phyloP scores from a whole-genome alignment of 2,329 filamentous ascomycete species.

The Endoconidiophora laricicola region DNA sequence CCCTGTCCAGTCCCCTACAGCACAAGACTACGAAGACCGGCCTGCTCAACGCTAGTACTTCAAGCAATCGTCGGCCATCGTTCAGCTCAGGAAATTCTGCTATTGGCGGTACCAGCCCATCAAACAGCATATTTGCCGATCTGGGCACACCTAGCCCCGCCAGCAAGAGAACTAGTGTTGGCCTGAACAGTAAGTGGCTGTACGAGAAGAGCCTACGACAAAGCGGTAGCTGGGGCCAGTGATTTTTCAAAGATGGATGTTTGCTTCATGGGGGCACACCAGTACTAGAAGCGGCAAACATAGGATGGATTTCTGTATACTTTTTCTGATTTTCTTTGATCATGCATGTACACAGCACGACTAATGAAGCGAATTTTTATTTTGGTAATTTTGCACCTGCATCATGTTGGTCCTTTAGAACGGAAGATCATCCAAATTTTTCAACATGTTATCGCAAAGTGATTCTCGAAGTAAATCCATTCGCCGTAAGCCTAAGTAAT shows the following conservation, averaged over 20 bases:
- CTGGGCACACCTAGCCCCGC: constrained; percentile 54
- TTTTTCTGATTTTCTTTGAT: too few species aligned
- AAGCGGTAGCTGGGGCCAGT: constrained; percentile 26
- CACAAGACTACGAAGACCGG: constrained; percentile 11
- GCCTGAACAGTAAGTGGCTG: constrained; percentile 83
- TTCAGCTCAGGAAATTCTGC: constrained; percentile 41
- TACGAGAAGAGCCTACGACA: constrained; percentile 64
- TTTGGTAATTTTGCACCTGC: too few species aligned
- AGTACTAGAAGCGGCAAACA: too few species aligned
- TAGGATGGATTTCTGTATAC: too few species aligned
- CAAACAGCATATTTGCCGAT: constrained; percentile 34
- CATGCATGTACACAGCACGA: too few species aligned
- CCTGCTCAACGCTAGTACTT: constrained; percentile 2
- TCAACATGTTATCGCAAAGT: too few species aligned
- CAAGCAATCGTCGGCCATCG: constrained; percentile 32
- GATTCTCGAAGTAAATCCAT: too few species aligned
- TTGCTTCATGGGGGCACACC: too few species aligned
- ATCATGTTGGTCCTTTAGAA: too few species aligned
- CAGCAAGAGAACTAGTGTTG: constrained; percentile 55
- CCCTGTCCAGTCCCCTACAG: constrained; percentile 24
- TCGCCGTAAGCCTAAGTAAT: too few species aligned
- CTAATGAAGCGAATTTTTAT: too few species aligned
- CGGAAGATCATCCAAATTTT: too few species aligned
- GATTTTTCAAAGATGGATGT: constrained; percentile 1
- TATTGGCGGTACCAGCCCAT: constrained; percentile 26